Base-by-base conservation (phyloP, 2,329 filamentous ascomycete species). In the Chaetomium strumarium region DNA sequence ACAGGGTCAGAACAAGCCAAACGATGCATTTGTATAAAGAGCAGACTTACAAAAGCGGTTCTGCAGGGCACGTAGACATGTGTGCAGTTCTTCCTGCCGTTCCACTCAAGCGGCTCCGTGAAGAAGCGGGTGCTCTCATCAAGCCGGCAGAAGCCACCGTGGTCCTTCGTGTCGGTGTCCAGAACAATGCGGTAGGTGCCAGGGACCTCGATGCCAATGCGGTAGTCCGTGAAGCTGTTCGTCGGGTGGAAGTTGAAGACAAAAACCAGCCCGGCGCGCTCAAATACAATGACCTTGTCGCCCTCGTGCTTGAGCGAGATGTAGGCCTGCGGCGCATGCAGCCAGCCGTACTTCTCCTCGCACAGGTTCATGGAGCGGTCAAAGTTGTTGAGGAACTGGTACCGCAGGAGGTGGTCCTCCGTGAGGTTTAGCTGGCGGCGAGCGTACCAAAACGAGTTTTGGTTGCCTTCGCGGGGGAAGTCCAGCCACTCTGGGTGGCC, bases 401-500 rank as follows among this genome's bases (percentile, higher is more conserved):
- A 99, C 12, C 93, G 87, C 34, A 99, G 81, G 12, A 96, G 75
- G 0, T 75, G 61, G 67, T 99, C 93, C 49, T 96, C 90, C 0
- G 90, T 85, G 14, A 99, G 80, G 70, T 99, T 97, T 61, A 96
- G 84, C 68, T 96, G 92, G 54, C 93, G 86, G 19, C 93, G 83
- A 2, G 91, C 91, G 66, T 96, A 96, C 84, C 89, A 92, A 77
- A 91, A 96, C 42, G 88, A 93, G 72, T 96, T 95, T 65, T 84
- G 74, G 72, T 96, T 96, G 54, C 93, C 93, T 64, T 85, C 90
- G 47, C 93, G 88, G 4, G 93, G 93, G 71, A 99, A 99, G 69
- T 99, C 93, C 37, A 99, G 86, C 93, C 93, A 99, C 71, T 99
- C 93, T 0, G 93, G 93, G 67, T 99, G 93, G 0, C 93, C 93